These are phyloP conservation scores for Nyssa sinensis DNA, from an alignment of 148 eudicot genomes.

Conservation along the genomic window DNA sequence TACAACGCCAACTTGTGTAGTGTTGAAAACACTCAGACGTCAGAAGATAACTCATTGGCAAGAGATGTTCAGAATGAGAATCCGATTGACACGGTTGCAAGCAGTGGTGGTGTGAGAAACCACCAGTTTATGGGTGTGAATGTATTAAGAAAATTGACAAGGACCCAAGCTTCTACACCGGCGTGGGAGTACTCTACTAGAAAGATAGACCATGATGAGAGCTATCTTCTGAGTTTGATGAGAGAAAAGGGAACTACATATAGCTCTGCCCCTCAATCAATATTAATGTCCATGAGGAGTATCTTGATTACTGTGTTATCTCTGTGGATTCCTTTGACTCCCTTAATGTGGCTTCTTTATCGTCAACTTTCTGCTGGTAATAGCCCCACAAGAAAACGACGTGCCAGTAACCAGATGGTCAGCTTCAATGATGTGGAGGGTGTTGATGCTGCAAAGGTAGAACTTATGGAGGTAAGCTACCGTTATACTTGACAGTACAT, in stretches of 20 bases:
- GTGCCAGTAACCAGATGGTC: conserved; percentile 60
- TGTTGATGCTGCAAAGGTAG: conserved; percentile 90
- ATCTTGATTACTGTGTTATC: conserved; percentile 68
- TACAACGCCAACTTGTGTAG: conserved; percentile 41
- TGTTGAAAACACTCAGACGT: conserved; percentile 25
- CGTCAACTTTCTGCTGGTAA: conserved; percentile 85
- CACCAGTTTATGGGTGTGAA: conserved; percentile 12
- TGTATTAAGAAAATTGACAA: conserved; percentile 28
- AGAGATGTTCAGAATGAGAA: conserved; percentile 23
- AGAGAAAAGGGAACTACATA: conserved; percentile 73
- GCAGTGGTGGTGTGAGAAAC: conserved; percentile 15
- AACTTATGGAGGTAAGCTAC: conserved; percentile 89
- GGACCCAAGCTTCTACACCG: conserved; percentile 33
- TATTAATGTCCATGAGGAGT: conserved; percentile 57
- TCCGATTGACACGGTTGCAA: conserved; percentile 22
- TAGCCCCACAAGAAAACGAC: conserved; percentile 73
- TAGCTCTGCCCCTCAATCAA: conserved; percentile 87
- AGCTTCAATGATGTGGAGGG: conserved; percentile 96
- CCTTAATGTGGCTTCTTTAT: conserved; percentile 89
- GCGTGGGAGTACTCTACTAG: conserved; percentile 82
- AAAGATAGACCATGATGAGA: conserved; percentile 82
- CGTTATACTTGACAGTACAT: neutral
- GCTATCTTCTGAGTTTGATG: conserved; percentile 75
- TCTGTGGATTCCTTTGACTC: conserved; percentile 87
- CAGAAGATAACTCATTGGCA: conserved; percentile 25